These are phyloP conservation scores for Cercospora sesami DNA, from an alignment of 2,329 filamentous ascomycete species.

Conservation along the genomic window DNA sequence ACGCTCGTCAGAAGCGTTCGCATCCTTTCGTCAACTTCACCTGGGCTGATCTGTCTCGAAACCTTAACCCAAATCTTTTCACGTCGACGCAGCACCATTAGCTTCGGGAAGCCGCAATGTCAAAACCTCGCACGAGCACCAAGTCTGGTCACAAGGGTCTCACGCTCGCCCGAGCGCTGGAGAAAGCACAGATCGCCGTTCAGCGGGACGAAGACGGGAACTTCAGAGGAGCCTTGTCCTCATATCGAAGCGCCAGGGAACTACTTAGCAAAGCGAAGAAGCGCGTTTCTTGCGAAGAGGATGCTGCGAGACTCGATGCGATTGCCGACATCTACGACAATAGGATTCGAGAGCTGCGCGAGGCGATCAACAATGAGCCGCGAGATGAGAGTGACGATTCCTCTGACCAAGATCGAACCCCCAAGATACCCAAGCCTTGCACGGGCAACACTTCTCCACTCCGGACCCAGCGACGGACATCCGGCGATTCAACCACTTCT, in stretches of 20 bases:
- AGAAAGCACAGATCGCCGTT: conserved; percentile 11
- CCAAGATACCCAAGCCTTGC: background rate
- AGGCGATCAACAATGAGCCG: conserved; percentile 12
- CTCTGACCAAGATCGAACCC: background rate
- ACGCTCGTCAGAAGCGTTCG: background rate
- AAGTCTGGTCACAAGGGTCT: background rate
- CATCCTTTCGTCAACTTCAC: conserved; percentile 5
- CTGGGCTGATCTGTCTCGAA: background rate
- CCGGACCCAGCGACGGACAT: background rate
- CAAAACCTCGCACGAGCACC: background rate
- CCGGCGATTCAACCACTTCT: background rate
- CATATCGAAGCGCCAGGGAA: conserved; percentile 10
- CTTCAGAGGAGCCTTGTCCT: conserved; percentile 9
- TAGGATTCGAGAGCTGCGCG: conserved; percentile 4
- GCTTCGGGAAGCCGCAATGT: background rate
- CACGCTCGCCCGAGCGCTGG: conserved; percentile 3
- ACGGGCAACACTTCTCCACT: background rate
- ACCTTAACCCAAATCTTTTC: background rate
- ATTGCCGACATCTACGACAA: conserved; percentile 3
- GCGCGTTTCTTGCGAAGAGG: conserved; percentile 8
- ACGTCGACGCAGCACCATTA: background rate
- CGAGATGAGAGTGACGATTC: conserved; percentile 9
- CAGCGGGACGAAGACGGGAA: conserved; percentile 11
- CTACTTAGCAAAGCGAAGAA: conserved; percentile 10
- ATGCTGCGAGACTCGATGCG: conserved; percentile 3